Evolutionary conservation across 2,329 filamentous ascomycete genomes (phyloP), one percentile per base, ranked within the genome.

Genomic region (Aspergillus unguis): DNA sequence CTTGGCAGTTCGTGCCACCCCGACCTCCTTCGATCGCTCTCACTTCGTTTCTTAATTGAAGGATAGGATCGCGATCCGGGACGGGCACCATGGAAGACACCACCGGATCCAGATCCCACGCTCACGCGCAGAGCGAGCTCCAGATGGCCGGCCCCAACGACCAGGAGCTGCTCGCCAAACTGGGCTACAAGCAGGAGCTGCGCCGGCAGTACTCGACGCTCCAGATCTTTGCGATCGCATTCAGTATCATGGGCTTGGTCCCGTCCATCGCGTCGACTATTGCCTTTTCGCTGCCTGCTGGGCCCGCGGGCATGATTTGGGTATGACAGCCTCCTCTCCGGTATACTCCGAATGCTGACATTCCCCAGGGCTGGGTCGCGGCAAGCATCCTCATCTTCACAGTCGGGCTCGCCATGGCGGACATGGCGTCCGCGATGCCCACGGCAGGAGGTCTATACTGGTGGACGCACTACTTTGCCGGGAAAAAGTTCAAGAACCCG

Each of bases 241-340:
- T 82, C 54, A 77, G 75, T 61, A 81, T 85, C 58, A 85, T 85
- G 80, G 81, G 82, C 2, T 64, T 85, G 5, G 68, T 85, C 1
- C 81, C 82, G 0, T 84, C 81, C 3, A 84, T 85, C 55, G 81
- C 82, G 5, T 80, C 79, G 29, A 84, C 82, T 0, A 67, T 85
- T 9, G 64, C 80, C 0, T 85, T 84, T 58, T 83, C 80, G 3
- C 72, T 85, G 37, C 80, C 82, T 1, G 78, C 81, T 5, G 82
- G 82, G 0, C 81, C 81, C 1, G 80, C 77, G 3, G 82, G 82
- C 3, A 81, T 85, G 76, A 80, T 85, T 49, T 85, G 82, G 81
- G 78, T 79, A 63, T 52, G 64, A 59, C 23, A 23, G 23, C 6
- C 11, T 3, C 11, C 26, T 38, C 3, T 27, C 7, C 25, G 25